Conservation (phyloP, 2,329 filamentous ascomycete genomes). For the Phialophora tarda region DNA sequence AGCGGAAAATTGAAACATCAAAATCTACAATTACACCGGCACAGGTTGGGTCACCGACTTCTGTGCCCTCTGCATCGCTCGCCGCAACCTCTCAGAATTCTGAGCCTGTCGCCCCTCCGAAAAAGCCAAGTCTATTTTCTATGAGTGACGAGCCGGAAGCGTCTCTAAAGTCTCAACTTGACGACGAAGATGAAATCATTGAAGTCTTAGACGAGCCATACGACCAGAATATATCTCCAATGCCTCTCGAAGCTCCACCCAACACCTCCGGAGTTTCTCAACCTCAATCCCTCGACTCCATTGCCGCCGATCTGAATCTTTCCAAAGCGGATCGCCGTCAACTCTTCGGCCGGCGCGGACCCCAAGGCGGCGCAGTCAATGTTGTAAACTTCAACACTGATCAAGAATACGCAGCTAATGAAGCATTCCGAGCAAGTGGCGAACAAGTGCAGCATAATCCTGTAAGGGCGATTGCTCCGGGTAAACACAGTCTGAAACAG, state of each 20-base stretch:
- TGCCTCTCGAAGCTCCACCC: conserved; percentile 25
- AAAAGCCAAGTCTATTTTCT: conserved; percentile 54
- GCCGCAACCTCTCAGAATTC: neutral
- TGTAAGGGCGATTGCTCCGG: conserved; percentile 79
- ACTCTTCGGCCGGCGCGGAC: conserved; percentile 73
- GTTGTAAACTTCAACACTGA: conserved; percentile 90
- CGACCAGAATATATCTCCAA: conserved; percentile 36
- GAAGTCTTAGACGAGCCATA: conserved; percentile 46
- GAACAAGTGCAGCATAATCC: conserved; percentile 77
- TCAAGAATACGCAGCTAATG: conserved; percentile 83
- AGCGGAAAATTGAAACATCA: conserved; percentile 54
- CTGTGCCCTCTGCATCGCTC: neutral
- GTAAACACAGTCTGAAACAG: conserved; percentile 88
- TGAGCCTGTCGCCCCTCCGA: conserved; percentile 44
- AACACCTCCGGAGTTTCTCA: conserved; percentile 30
- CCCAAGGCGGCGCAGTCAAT: conserved; percentile 56
- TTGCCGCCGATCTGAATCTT: conserved; percentile 79
- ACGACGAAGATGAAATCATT: conserved; percentile 43
- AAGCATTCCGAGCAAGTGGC: conserved; percentile 72
- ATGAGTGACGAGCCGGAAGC: conserved; percentile 19
- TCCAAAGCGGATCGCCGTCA: conserved; percentile 78
- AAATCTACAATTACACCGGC: conserved; percentile 9
- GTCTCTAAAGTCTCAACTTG: conserved; percentile 19
- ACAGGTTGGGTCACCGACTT: neutral
- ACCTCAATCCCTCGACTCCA: conserved; percentile 66